A percentile compares a stretch with the other conserved stretches of the same genome.
Evolutionary conservation across 1,284 basidiomycete species (phyloP).

Genomic region (Fomitopsis schrenkii): DNA sequence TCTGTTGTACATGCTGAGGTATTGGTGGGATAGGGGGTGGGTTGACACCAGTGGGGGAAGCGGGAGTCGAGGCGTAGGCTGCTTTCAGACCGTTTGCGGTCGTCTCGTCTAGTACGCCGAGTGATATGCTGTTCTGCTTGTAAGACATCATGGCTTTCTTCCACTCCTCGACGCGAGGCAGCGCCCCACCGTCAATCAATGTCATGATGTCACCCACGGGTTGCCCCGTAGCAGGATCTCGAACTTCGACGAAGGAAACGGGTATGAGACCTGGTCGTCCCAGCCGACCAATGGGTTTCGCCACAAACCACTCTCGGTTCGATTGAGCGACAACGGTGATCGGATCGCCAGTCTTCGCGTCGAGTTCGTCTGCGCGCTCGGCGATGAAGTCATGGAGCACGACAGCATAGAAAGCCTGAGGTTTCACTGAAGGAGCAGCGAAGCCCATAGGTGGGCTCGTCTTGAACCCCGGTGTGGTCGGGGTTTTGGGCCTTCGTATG

Average conservation of each 20-base stretch:
- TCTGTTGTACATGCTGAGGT: conserved; percentile 21
- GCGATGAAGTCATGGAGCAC: conserved; percentile 95
- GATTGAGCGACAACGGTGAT: conserved; percentile 92
- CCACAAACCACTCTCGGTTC: conserved; percentile 87
- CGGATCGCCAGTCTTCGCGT: conserved; percentile 90
- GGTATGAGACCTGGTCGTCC: conserved; percentile 97
- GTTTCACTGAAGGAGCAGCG: conserved; percentile 32
- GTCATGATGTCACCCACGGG: conserved; percentile 71
- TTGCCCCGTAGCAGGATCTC: conserved; percentile 84
- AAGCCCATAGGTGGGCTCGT: conserved; percentile 15
- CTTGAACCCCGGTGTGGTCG: conserved; percentile 4
- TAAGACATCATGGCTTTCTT: conserved; percentile 93
- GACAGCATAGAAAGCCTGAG: conserved; percentile 82
- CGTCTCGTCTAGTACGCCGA: conserved; percentile 82
- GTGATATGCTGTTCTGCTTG: conserved; percentile 93
- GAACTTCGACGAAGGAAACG: conserved; percentile 93
- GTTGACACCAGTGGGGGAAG: conserved; percentile 21
- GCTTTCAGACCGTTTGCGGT: conserved; percentile 5
- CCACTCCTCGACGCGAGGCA: conserved; percentile 98
- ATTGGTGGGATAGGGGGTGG: conserved; percentile 23
- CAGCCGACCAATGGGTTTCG: conserved; percentile 91
- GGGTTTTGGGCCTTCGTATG: conserved; percentile 16
- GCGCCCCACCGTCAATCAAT: conserved; percentile 79
- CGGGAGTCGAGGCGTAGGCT: conserved; percentile 9
- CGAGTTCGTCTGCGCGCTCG: conserved; percentile 94